A percentile compares a stretch with the other conserved stretches of the same genome.
phyloP scores from a whole-genome alignment of 345 rosid genomes.

The Stellera chamaejasme region DNA sequence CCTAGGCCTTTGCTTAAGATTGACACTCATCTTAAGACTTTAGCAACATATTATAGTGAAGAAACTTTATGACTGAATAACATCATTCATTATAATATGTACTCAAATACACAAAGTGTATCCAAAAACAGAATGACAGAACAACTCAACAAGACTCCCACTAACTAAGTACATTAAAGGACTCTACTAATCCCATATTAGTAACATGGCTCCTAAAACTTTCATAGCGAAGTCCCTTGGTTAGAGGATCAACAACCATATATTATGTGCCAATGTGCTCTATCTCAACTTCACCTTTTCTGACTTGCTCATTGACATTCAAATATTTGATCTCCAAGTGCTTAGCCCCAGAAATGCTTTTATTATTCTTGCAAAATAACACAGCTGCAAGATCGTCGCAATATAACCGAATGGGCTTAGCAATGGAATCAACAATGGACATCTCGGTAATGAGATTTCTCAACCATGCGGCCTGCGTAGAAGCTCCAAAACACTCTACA shows the following conservation, averaged over 20 bases:
- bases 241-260: neutral
- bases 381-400: neutral
- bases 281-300: neutral
- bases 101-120: neutral
- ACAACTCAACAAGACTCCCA: neutral
- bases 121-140: neutral
- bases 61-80: neutral
- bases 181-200: neutral
- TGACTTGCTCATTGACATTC: neutral
- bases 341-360: neutral
- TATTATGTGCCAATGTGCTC: neutral
- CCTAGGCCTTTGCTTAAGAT: neutral
- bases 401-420: neutral
- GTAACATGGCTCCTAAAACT: neutral
- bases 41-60: neutral
- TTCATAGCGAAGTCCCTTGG: neutral
- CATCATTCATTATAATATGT: neutral
- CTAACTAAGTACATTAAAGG: neutral
- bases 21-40: neutral
- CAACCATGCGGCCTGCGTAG: neutral
- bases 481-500: neutral
- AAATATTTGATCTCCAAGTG: neutral
- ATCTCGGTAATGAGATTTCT: neutral
- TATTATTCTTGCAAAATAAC: conserved; percentile 2
- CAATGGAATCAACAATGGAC: neutral